Evolutionary conservation across 352 stramenopile genomes (phyloP).

Genomic region (Pythium scleroteichum): DNA sequence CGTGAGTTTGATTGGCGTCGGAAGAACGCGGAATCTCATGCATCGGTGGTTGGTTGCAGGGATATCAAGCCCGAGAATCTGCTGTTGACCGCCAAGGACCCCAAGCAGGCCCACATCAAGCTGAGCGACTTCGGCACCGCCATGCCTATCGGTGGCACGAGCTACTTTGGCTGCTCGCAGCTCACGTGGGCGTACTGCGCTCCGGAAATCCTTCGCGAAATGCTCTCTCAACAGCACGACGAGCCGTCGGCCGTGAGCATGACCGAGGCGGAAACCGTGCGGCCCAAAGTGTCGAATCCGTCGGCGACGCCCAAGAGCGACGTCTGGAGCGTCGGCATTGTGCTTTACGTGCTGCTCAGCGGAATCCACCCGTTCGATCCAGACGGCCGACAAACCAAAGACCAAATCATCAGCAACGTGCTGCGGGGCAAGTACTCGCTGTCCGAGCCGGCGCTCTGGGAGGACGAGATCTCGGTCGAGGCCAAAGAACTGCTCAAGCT

Average conservation of each 20-base stretch:
- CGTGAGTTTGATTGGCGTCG: background rate
- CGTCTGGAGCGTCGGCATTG: conserved; percentile 88
- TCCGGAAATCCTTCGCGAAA: conserved; percentile 56
- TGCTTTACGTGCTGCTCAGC: conserved; percentile 88
- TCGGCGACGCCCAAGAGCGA: conserved; percentile 56
- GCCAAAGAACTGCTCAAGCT: conserved; percentile 47
- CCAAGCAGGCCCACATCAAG: conserved; percentile 72
- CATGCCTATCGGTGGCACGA: conserved; percentile 45
- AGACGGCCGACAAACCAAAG: conserved; percentile 61
- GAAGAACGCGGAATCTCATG: background rate
- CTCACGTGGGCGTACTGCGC: conserved; percentile 68
- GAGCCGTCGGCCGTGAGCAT: conserved; percentile 22
- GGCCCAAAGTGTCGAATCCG: conserved; percentile 32
- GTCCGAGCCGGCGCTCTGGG: conserved; percentile 38
- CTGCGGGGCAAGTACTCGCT: conserved; percentile 45
- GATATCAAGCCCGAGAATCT: conserved; percentile 88
- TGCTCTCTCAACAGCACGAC: conserved; percentile 6
- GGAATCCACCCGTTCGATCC: conserved; percentile 77
- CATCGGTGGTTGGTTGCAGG: conserved; percentile 23
- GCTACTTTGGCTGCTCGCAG: conserved; percentile 46
- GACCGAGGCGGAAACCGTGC: background rate
- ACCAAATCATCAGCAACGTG: conserved; percentile 75
- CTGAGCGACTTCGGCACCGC: conserved; percentile 85
- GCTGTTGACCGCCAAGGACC: conserved; percentile 69
- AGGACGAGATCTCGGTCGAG: conserved; percentile 42